phyloP scores from a whole-genome alignment of 2,329 filamentous ascomycete genomes.

The Calcarisporium arbuscula region DNA sequence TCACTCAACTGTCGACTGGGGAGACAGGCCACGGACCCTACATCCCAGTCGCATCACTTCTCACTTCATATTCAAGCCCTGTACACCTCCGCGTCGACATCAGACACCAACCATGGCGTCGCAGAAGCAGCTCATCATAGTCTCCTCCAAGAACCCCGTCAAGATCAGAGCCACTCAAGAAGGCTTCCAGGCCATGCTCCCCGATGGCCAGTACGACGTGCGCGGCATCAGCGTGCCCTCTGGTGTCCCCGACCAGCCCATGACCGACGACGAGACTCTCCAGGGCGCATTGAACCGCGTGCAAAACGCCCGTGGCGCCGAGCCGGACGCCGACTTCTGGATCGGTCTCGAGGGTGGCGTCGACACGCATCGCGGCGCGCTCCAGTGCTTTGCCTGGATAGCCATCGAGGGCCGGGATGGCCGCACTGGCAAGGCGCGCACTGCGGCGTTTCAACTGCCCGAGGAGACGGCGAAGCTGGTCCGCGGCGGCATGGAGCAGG shows the following conservation, averaged over 20 bases:
- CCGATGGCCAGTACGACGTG: conserved; percentile 17
- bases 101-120: no score
- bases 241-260: conserved; percentile 32
- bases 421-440: conserved; percentile 29
- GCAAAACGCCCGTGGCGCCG: conserved; percentile 20
- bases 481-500: conserved; percentile 31
- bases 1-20: no score
- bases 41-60: no score
- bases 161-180: conserved; percentile 29
- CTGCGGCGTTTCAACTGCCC: conserved; percentile 29
- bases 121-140: conserved; percentile 23
- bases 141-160: conserved; percentile 33
- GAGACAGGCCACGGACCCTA: no score
- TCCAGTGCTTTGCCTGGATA: conserved; percentile 35
- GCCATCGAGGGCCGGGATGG: conserved; percentile 19
- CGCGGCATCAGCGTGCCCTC: conserved; percentile 26
- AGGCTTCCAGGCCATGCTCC: conserved; percentile 30
- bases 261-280: conserved; percentile 31
- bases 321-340: conserved; percentile 30
- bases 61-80: no score
- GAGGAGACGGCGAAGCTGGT: conserved; percentile 28
- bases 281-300: conserved; percentile 31
- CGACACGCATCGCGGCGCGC: conserved; percentile 17
- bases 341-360: conserved; percentile 36
- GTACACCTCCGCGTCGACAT: no score